These are phyloP conservation scores for Emericellopsis terricola DNA, from an alignment of 495 filamentous ascomycete species.

Conservation along the genomic window DNA sequence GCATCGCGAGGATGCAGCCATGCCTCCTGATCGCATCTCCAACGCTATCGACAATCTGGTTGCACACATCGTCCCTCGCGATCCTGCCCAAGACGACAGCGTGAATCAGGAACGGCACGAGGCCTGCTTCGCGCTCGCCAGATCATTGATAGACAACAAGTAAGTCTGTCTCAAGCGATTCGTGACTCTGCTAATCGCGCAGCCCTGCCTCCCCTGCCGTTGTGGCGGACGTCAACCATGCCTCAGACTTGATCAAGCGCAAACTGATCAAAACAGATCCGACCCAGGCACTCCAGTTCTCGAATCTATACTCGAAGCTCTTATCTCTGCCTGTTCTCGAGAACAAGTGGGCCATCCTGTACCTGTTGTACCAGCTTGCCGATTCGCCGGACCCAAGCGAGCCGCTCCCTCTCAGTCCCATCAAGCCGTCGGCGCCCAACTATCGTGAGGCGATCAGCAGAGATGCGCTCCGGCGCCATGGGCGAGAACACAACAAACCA, in stretches of 20 bases:
- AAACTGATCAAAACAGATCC: conserved; percentile 63
- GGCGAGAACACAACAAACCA: conserved; percentile 9
- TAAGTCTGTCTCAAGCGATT: too few species aligned
- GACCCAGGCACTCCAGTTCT: conserved; percentile 73
- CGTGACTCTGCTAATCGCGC: neutral
- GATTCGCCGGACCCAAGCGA: conserved; percentile 33
- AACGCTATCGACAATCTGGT: conserved; percentile 40
- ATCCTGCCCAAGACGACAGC: conserved; percentile 30
- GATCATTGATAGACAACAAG: conserved; percentile 29
- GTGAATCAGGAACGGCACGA: conserved; percentile 30
- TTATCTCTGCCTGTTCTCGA: conserved; percentile 77
- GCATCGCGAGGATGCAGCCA: conserved; percentile 17
- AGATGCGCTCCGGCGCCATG: conserved; percentile 1
- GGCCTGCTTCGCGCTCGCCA: conserved; percentile 30
- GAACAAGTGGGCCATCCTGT: conserved; percentile 93
- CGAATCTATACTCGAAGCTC: conserved; percentile 72
- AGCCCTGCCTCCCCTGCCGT: conserved; percentile 15
- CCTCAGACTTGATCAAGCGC: conserved; percentile 77
- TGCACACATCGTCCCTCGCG: conserved; percentile 28
- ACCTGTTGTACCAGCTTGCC: conserved; percentile 69
- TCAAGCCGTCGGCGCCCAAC: conserved; percentile 7
- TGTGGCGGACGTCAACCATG: conserved; percentile 63
- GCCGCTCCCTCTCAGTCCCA: conserved; percentile 15
- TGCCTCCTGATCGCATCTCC: conserved; percentile 26
- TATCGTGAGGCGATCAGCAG: conserved; percentile 1